These are phyloP conservation scores for Podospora comata DNA, from an alignment of 495 filamentous ascomycete genomes.

Conservation along the genomic window DNA sequence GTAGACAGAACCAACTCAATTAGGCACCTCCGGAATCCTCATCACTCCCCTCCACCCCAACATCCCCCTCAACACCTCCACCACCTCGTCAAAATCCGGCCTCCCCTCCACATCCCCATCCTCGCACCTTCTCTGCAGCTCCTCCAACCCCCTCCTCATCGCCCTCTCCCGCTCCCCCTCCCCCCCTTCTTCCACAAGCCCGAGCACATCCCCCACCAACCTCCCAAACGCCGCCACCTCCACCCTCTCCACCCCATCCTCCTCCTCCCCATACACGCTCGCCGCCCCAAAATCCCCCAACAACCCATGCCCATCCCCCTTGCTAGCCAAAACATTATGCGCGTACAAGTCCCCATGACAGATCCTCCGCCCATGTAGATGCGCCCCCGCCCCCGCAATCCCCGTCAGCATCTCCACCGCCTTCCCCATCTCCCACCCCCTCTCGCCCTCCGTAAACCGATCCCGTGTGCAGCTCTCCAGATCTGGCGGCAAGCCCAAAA, in stretches of 20 bases:
- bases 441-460: conserved; percentile 31
- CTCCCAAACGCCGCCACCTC: conserved; percentile 48
- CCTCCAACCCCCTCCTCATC: conserved; percentile 18
- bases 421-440: background rate
- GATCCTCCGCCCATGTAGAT: conserved; percentile 43
- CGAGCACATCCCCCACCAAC: conserved; percentile 42
- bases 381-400: conserved; percentile 38
- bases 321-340: conserved; percentile 44
- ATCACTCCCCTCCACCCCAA: conserved; percentile 36
- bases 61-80: conserved; percentile 30
- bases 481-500: conserved; percentile 31
- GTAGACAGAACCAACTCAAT: background rate
- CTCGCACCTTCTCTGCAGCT: conserved; percentile 22
- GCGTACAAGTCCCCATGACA: conserved; percentile 44
- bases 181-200: conserved; percentile 15
- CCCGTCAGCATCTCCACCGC: conserved; percentile 35
- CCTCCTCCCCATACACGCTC: conserved; percentile 37
- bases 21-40: conserved; percentile 26
- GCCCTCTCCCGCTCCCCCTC: conserved; percentile 5
- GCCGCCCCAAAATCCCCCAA: conserved; percentile 46
- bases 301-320: conserved; percentile 38
- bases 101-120: conserved; percentile 14
- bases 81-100: conserved; percentile 29
- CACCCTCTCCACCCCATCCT: conserved; percentile 34
- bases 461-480: conserved; percentile 37